phyloP scores from a whole-genome alignment of 2,329 filamentous ascomycete species.

The Fusarium xyrophilum region DNA sequence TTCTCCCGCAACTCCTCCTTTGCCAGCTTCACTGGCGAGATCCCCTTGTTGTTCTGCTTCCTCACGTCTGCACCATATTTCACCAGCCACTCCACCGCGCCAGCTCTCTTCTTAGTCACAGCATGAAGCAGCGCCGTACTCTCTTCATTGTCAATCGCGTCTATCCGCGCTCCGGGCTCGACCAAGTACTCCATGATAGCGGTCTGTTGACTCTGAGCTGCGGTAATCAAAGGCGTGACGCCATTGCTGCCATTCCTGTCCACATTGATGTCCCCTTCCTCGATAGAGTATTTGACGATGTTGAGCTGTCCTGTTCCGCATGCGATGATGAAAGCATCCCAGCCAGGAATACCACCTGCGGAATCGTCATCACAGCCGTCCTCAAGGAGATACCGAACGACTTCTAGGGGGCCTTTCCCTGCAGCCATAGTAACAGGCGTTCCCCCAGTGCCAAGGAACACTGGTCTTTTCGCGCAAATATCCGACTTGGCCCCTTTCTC shows the following conservation, averaged over 20 bases:
- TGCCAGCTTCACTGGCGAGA: background rate
- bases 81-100: background rate
- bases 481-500: background rate
- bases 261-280: background rate
- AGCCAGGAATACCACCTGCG: background rate
- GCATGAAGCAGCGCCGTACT: background rate
- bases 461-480: background rate
- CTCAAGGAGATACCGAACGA: background rate
- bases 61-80: background rate
- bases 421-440: background rate
- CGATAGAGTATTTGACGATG: background rate
- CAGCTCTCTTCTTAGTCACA: background rate
- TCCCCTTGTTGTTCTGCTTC: background rate
- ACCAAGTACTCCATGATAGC: background rate
- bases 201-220: background rate
- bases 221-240: background rate
- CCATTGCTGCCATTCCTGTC: accelerated
- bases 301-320: accelerated
- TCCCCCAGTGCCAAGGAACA: background rate
- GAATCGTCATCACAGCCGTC: accelerated
- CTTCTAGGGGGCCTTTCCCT: accelerated
- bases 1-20: background rate
- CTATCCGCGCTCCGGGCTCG: background rate
- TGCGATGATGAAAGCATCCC: background rate
- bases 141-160: background rate